A percentile compares a stretch with the other conserved stretches of the same genome.
phyloP scores from a whole-genome alignment of 805 yeast genomes.

The Saccharomycopsis oosterbeekiorum region DNA sequence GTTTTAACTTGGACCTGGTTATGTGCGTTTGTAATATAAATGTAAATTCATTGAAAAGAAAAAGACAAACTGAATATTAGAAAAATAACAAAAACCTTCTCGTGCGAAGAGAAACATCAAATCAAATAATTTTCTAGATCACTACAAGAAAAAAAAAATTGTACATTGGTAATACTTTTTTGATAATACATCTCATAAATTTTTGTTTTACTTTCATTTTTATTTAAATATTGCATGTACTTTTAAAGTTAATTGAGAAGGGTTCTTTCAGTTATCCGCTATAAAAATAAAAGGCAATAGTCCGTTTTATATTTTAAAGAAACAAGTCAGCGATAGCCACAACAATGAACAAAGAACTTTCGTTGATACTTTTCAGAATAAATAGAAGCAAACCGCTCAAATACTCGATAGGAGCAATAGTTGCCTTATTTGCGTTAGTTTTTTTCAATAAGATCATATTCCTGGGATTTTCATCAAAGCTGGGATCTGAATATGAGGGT shows the following conservation, averaged over 20 bases:
- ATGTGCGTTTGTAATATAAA: neutral
- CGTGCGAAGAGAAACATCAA: neutral
- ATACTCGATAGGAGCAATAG: neutral
- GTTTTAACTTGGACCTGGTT: neutral
- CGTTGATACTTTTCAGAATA: constrained; percentile 1
- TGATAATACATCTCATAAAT: too few species aligned
- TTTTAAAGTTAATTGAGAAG: too few species aligned
- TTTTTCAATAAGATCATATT: neutral
- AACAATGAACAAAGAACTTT: neutral
- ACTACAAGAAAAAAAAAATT: neutral
- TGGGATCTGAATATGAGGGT: constrained; percentile 1
- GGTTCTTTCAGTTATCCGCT: too few species aligned
- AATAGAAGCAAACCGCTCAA: constrained; percentile 4
- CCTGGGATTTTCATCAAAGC: neutral
- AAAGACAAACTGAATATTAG: neutral
- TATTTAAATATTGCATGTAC: too few species aligned
- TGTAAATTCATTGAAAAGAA: neutral
- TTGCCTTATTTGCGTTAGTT: neutral
- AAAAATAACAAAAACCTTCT: neutral
- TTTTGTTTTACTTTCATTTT: too few species aligned
- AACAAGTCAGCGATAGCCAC: neutral
- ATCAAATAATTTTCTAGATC: neutral
- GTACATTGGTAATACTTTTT: neutral
- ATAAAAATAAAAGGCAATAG: neutral
- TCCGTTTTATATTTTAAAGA: neutral